Percentiles rank a stretch among this genome's conserved stretches.
phyloP scores from a whole-genome alignment of 768 basidiomycete genomes.

The Suillus subluteus region DNA sequence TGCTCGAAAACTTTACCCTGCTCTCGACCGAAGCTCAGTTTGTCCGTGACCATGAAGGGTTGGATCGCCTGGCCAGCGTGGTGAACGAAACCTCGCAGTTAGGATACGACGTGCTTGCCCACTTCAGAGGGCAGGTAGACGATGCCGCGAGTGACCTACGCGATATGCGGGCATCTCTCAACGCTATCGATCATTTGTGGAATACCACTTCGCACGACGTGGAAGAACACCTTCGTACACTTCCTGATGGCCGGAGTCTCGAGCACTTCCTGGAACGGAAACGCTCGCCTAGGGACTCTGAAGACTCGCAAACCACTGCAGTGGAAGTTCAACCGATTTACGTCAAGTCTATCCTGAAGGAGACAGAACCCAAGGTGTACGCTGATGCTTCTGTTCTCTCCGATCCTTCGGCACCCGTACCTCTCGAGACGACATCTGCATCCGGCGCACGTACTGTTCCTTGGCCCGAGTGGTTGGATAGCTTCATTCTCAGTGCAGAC shows the following conservation, averaged over 20 bases:
- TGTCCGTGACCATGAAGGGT: conserved; percentile 38
- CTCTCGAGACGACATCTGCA: conserved; percentile 22
- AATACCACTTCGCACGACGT: conserved; percentile 48
- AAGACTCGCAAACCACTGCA: conserved; percentile 63
- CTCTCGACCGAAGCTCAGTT: conserved; percentile 49
- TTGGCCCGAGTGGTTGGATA: conserved; percentile 46
- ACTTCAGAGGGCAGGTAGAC: conserved; percentile 56
- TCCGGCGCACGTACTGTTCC: conserved; percentile 34
- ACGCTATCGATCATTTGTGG: conserved; percentile 47
- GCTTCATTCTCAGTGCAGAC: conserved; percentile 38
- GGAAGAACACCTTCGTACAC: conserved; percentile 41
- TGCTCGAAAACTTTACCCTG: conserved; percentile 57
- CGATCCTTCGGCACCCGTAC: conserved; percentile 19
- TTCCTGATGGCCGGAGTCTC: conserved; percentile 15
- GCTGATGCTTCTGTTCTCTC: conserved; percentile 26
- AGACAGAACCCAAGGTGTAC: conserved; percentile 20
- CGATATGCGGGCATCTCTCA: conserved; percentile 47
- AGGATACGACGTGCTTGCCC: conserved; percentile 47
- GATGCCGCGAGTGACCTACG: conserved; percentile 55
- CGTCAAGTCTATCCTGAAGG: conserved; percentile 19
- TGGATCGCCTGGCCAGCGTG: conserved; percentile 47
- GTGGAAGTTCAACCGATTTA: conserved; percentile 35
- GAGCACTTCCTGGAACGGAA: conserved; percentile 27
- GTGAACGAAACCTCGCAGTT: conserved; percentile 53
- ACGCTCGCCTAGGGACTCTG: conserved; percentile 60